Evolutionary conservation across 2,329 filamentous ascomycete species (phyloP).

Genomic region (Truncatella angustata): DNA sequence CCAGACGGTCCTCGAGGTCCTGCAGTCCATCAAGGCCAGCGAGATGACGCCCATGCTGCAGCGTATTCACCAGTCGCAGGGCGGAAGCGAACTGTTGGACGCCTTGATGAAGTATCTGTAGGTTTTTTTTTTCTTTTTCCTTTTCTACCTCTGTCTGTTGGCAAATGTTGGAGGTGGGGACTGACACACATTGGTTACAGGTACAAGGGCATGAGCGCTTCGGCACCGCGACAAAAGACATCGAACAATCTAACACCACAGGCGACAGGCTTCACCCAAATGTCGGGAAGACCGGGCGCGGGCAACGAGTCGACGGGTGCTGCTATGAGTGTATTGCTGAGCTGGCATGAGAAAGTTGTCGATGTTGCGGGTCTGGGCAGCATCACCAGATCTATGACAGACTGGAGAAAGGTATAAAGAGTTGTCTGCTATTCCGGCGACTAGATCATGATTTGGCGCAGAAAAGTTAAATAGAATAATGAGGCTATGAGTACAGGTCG

Average conservation of each 20-base stretch:
- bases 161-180: neutral
- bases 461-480: neutral
- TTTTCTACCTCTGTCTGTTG: neutral
- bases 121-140: slow-evolving; percentile 34
- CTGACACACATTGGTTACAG: slow-evolving; percentile 38
- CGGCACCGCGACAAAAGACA: slow-evolving; percentile 40
- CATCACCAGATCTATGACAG: slow-evolving; percentile 93
- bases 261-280: slow-evolving; percentile 84
- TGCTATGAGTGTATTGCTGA: slow-evolving; percentile 93
- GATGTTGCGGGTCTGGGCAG: slow-evolving; percentile 89
- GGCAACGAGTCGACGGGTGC: slow-evolving; percentile 71
- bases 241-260: slow-evolving; percentile 65
- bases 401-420: slow-evolving; percentile 81
- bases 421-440: slow-evolving; percentile 20
- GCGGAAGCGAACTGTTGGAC: slow-evolving; percentile 82
- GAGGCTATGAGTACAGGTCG: neutral
- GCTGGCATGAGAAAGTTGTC: slow-evolving; percentile 98
- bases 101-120: slow-evolving; percentile 98
- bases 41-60: slow-evolving; percentile 91
- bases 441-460: neutral
- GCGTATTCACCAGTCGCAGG: slow-evolving; percentile 73
- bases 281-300: slow-evolving; percentile 52
- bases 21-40: slow-evolving; percentile 93
- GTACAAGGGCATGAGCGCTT: slow-evolving; percentile 82
- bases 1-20: slow-evolving; percentile 84